Conservation (phyloP, 1,284 basidiomycete species). For the Ceratobasidium sp. region DNA sequence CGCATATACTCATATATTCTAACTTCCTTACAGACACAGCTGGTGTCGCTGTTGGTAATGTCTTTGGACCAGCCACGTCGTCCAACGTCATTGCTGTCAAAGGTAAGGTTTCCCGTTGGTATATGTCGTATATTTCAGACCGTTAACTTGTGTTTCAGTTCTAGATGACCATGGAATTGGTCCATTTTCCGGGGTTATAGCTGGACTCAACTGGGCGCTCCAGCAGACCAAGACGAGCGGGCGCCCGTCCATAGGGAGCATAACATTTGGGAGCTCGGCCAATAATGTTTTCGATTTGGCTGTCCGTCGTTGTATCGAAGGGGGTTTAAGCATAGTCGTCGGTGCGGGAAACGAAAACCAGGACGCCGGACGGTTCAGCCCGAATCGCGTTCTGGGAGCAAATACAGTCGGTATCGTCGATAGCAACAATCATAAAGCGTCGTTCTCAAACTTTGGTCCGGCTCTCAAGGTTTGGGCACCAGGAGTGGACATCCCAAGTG, state of each 20-base stretch:
- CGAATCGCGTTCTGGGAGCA: constrained; percentile 76
- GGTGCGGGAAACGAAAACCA: constrained; percentile 84
- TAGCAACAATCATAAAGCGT: constrained; percentile 84
- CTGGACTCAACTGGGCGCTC: constrained; percentile 89
- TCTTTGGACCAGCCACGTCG: constrained; percentile 2
- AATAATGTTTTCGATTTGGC: constrained; percentile 48
- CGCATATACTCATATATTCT: background rate
- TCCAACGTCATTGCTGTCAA: constrained; percentile 22
- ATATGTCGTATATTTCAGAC: constrained; percentile 70
- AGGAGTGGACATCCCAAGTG: constrained; percentile 84
- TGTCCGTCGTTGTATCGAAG: constrained; percentile 71
- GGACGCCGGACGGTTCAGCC: constrained; percentile 59
- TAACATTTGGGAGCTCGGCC: constrained; percentile 45
- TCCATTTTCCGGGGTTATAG: constrained; percentile 92
- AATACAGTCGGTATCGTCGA: constrained; percentile 91
- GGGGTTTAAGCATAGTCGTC: constrained; percentile 94
- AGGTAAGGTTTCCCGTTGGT: constrained; percentile 88
- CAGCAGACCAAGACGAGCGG: constrained; percentile 57
- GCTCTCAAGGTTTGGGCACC: constrained; percentile 51
- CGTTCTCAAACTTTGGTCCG: constrained; percentile 85
- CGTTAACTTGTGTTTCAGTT: constrained; percentile 70
- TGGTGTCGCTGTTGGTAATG: background rate
- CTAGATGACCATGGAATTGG: constrained; percentile 94
- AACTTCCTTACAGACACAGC: background rate
- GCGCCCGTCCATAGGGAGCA: constrained; percentile 39